Base-by-base conservation (phyloP, 2,329 filamentous ascomycete genomes). In the Fusarium secorum region DNA sequence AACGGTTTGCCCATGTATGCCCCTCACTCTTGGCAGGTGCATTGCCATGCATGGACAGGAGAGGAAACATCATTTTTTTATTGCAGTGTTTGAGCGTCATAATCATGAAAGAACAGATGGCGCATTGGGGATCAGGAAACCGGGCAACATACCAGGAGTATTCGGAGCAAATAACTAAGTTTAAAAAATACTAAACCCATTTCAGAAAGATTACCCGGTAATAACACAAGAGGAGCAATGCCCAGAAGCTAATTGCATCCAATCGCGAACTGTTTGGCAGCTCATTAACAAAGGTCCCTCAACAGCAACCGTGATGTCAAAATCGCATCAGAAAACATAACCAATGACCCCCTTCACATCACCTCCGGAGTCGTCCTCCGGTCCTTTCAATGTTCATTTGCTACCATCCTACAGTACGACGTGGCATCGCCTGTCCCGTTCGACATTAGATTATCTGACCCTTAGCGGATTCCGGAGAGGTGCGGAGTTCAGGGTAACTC, bases 11-110 rank as follows among this genome's bases (percentile, higher is more conserved):
- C n/a, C n/a, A n/a, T n/a, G n/a, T n/a, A n/a, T 13, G 7, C 48
- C 18, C 22, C 32, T 26, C 22, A 17, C 22, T 36, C 13, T 52
- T 33, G 28, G n/a, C 45, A 18, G 4, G 20, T n/a, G 14, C 4
- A 45, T 45, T 5, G n/a, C 14, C 26, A n/a, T 33, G n/a, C 30
- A n/a, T 35, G n/a, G 32, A 11, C 4, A 35, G 22, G 13, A 8
- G 48, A 26, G 22, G 10, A 20, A 5, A 6, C 17, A 9, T 51
- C 15, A 10, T 24, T 51, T 36, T 51, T 38, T 52, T 36, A 52
- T 26, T 52, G 22, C 32, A 38, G 48, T 32, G 48, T 38, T 52
- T 5, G 48, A 38, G 48, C 22, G 32, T 52, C 18, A 52, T 26
- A 26, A 52, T 52, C 14, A 38, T 52, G 32, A 52, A 38, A 26